Conservation (phyloP, 1,139 yeast species). For the Candida anutae region DNA sequence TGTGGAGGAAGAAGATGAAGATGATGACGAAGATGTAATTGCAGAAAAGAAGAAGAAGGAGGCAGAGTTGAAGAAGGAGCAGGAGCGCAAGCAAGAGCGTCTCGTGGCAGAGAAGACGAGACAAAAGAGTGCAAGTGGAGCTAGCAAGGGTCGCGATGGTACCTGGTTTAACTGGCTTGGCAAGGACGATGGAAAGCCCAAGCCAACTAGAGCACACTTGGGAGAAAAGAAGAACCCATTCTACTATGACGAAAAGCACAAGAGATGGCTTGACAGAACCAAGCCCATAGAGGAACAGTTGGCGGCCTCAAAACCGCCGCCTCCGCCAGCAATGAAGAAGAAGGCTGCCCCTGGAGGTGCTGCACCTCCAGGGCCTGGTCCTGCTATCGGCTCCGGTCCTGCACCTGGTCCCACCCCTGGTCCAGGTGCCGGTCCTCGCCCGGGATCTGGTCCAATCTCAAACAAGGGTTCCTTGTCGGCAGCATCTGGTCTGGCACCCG, state of each 20-base stretch:
- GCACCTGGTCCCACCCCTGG: conserved; percentile 4
- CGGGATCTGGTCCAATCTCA: conserved; percentile 3
- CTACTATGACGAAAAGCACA: conserved; percentile 74
- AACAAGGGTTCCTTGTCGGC: conserved; percentile 5
- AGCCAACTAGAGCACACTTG: conserved; percentile 75
- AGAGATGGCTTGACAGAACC: conserved; percentile 79
- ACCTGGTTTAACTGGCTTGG: conserved; percentile 49
- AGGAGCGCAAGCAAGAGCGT: conserved; percentile 5
- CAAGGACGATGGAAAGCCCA: conserved; percentile 52
- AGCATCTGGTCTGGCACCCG: conserved; percentile 6
- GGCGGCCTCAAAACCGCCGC: conserved; percentile 56
- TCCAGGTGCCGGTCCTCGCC: conserved; percentile 5
- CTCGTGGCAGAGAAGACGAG: conserved; percentile 9
- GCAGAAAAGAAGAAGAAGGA: conserved; percentile 8
- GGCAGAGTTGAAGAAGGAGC: conserved; percentile 9
- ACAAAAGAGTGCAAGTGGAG: conserved; percentile 9
- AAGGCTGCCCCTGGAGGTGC: conserved; percentile 23
- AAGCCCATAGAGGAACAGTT: conserved; percentile 66
- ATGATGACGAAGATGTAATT: conserved; percentile 19
- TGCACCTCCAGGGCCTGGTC: conserved; percentile 4
- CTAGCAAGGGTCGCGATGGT: conserved; percentile 6
- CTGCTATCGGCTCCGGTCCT: conserved; percentile 6
- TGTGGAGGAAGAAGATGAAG: conserved; percentile 40
- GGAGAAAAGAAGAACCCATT: conserved; percentile 58
- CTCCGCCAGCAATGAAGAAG: conserved; percentile 56